phyloP scores from a whole-genome alignment of 257 asterid genomes.

The Solanum ossicruentum region DNA sequence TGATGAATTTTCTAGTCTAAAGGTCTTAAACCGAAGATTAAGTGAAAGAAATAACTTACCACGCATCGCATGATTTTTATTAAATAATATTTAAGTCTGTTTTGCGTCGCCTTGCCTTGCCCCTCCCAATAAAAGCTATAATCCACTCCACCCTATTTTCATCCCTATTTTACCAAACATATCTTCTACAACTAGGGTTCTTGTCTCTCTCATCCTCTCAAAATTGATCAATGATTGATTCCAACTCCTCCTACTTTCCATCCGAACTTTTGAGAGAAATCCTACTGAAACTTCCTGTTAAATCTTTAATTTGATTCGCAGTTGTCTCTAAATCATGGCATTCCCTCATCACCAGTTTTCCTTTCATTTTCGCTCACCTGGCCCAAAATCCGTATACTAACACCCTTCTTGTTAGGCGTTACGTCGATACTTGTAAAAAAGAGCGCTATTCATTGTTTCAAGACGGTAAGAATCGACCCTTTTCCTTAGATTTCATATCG shows the following conservation, averaged over 20 bases:
- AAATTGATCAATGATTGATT: conserved; percentile 20
- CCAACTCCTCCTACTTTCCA: conserved; percentile 12
- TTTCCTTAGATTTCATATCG: conserved; percentile 1
- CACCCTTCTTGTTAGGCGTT: conserved; percentile 26
- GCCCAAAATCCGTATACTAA: not conserved
- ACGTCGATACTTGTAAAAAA: not conserved
- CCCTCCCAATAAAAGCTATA: not conserved
- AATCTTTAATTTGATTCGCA: not conserved
- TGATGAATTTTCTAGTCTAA: not conserved
- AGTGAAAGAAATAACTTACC: not conserved
- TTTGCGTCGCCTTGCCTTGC: not conserved
- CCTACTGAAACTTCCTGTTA: conserved; percentile 23
- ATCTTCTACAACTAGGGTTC: not conserved
- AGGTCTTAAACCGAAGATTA: not conserved
- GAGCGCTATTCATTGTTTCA: conserved; percentile 22
- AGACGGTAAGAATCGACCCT: not conserved
- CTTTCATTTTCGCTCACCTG: conserved; percentile 10
- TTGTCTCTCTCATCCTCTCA: not conserved
- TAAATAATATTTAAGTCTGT: not conserved
- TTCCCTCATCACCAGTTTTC: conserved; percentile 24
- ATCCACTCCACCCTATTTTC: not conserved
- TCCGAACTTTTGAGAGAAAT: conserved; percentile 28
- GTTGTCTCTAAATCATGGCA: conserved; percentile 8
- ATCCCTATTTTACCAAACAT: not conserved
- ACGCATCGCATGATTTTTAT: not conserved